Base-by-base conservation (phyloP, 192 early-diverging fungal genomes). In the Backusella mclennaniae region DNA sequence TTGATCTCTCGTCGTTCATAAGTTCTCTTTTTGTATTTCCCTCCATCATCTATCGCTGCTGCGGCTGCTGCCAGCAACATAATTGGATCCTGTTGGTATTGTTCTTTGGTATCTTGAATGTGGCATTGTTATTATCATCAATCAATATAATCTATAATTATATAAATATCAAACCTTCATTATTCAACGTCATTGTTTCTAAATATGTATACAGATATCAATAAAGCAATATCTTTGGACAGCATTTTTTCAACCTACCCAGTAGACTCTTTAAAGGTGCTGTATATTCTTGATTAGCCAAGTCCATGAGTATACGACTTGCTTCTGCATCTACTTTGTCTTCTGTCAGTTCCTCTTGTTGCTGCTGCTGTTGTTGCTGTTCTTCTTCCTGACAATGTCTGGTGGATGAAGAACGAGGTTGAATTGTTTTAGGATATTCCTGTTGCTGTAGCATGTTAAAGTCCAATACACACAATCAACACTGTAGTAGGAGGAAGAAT, bases 281-380 rank as follows among this genome's bases (percentile, higher is more conserved):
- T 31, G 44, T 44, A 15, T 66, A 44, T 12, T 72, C 70, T 41
- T 77, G 80, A 73, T 82, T 82, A n/a, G 80, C 80, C 56, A 82
- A 53, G 26, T 77, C 76, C 63, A 82, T 82, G 23, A 82, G 63
- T 38, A 82, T 82, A 56, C 69, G 75, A 23, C 80, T 75, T 17
- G 80, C 80, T 75, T 82, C 80, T 33, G 73, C 76, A 63, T 82
- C 80, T 33, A 78, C 76, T 38, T 77, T 82, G 35, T 82, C 56
- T 29, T 63, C 76, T 19, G 73, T 73, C 36, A 66, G 23, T 17
- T 56, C 29, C n/a, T 66, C 56, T 46, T 41, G 39, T 11, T 36
- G 21, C 35, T 71, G 5, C 69, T 46, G 46, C 6, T 39, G 23
- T 14, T 31, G 67, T 17, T 68, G n/a, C 12, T 33, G 66, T n/a